phyloP scores from a whole-genome alignment of 2,329 filamentous ascomycete genomes.

The Exophiala oligosperma region DNA sequence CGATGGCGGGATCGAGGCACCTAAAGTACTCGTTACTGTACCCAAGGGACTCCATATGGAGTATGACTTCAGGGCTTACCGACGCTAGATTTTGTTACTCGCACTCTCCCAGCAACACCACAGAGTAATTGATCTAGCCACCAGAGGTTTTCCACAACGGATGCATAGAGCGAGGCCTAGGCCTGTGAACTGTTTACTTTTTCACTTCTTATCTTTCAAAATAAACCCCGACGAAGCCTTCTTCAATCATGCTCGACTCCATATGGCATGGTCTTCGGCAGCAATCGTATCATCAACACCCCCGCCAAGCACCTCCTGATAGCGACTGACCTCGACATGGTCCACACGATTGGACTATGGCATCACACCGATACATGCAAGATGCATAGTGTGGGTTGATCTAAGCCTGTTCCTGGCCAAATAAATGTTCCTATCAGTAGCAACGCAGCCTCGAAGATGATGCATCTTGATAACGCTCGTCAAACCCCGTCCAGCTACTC shows the following conservation, averaged over 20 bases:
- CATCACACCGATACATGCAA: background rate
- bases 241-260: background rate
- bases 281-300: conserved; percentile 4
- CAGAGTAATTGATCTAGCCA: too few relatives aligned
- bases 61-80: too few relatives aligned
- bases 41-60: too few relatives aligned
- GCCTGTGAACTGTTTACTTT: background rate
- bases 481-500: conserved; percentile 3
- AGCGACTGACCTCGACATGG: background rate
- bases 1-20: too few relatives aligned
- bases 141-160: too few relatives aligned
- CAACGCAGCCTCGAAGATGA: conserved; percentile 1
- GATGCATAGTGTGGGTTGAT: conserved; percentile 2
- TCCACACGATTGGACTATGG: background rate
- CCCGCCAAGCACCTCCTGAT: conserved; percentile 18
- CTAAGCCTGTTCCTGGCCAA: conserved; percentile 16
- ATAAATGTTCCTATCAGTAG: conserved; percentile 1
- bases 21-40: too few relatives aligned
- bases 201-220: background rate
- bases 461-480: conserved; percentile 12
- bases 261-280: background rate
- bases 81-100: too few relatives aligned
- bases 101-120: too few relatives aligned
- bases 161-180: too few relatives aligned
- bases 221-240: too few relatives aligned